These are phyloP conservation scores for Pestalotiopsis sp. DNA, from an alignment of 2,329 filamentous ascomycete genomes.

Conservation along the genomic window DNA sequence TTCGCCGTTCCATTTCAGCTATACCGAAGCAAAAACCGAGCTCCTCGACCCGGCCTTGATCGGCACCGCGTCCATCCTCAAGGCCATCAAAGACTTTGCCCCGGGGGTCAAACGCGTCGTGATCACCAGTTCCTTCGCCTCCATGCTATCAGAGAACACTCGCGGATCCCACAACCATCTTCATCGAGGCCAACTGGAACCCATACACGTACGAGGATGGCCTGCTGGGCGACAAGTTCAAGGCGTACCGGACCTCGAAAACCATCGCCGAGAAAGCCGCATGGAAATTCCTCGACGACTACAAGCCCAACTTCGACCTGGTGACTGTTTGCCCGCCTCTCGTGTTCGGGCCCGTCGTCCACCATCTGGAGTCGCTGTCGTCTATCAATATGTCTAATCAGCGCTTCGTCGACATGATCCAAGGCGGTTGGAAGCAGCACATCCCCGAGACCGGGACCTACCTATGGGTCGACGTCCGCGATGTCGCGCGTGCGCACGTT, in stretches of 20 bases:
- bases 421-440: background rate
- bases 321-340: background rate
- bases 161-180: slow-evolving; percentile 20
- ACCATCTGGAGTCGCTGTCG: background rate
- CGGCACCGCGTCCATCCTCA: slow-evolving; percentile 68
- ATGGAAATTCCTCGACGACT: background rate
- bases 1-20: slow-evolving; percentile 1
- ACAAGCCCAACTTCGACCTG: background rate
- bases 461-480: slow-evolving; percentile 8
- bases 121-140: background rate
- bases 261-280: background rate
- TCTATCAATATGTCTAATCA: background rate
- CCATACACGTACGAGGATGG: slow-evolving; percentile 44
- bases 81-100: slow-evolving; percentile 61
- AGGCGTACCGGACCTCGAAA: background rate
- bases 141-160: background rate
- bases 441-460: background rate
- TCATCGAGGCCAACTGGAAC: slow-evolving; percentile 51
- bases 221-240: slow-evolving; percentile 18
- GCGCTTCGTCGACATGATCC: background rate
- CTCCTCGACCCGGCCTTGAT: slow-evolving; percentile 56
- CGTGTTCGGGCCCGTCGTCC: background rate
- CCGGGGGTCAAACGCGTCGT: slow-evolving; percentile 70
- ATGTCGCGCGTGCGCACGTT: slow-evolving; percentile 18
- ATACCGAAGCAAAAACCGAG: slow-evolving; percentile 38